Evolutionary conservation across 139 green algal species (phyloP).

Genomic region (Chlamydomonas sp.): DNA sequence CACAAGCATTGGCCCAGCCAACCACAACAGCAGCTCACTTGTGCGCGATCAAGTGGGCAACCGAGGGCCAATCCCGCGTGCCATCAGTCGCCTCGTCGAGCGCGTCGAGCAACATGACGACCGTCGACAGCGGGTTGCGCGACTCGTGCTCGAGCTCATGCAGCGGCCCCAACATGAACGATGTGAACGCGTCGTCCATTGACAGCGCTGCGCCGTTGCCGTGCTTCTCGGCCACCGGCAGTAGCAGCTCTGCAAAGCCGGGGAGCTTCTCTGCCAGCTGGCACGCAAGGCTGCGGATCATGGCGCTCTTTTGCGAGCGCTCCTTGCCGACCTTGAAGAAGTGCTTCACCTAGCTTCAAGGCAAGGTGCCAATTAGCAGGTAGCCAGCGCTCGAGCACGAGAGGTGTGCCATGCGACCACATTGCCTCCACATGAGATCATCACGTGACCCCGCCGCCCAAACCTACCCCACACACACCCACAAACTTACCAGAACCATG

Average conservation of each 20-base stretch:
- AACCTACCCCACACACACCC: too few species aligned
- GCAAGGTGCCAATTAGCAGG: too few species aligned
- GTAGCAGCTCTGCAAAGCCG: neutral
- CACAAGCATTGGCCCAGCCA: neutral
- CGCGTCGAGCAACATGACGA: neutral
- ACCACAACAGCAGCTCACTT: neutral
- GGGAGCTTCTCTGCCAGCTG: neutral
- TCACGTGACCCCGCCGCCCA: too few species aligned
- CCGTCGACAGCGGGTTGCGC: neutral
- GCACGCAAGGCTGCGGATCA: neutral
- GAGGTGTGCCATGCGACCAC: too few species aligned
- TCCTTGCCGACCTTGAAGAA: neutral
- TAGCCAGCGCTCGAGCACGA: too few species aligned
- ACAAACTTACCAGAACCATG: too few species aligned
- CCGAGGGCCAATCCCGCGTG: neutral
- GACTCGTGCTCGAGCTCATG: neutral
- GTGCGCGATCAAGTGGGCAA: neutral
- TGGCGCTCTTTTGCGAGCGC: neutral
- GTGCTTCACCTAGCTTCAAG: neutral
- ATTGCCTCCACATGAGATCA: too few species aligned
- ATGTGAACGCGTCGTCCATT: neutral
- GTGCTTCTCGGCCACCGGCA: neutral
- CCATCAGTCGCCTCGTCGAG: neutral
- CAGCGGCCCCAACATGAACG: neutral
- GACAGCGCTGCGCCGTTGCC: neutral